phyloP scores from a whole-genome alignment of 345 rosid species.

The Bretschneidera sinensis region DNA sequence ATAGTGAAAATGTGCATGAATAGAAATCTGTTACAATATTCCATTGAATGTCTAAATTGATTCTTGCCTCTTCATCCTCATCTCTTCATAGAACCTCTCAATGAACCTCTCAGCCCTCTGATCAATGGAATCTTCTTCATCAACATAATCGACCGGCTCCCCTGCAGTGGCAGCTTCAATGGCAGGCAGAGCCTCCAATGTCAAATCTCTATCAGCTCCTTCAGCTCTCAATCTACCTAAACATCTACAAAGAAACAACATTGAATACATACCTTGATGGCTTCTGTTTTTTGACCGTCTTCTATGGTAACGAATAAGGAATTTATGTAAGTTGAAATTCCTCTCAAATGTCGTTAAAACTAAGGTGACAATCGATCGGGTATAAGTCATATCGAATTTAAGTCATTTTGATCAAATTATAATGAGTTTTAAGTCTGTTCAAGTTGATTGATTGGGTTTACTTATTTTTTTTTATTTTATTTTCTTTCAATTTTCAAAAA shows the following conservation, averaged over 20 bases:
- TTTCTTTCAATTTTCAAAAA: no score
- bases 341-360: no score
- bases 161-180: not conserved
- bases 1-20: no score
- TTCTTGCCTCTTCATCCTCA: conserved; percentile 56
- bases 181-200: conserved; percentile 25
- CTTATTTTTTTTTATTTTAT: no score
- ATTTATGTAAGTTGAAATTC: no score
- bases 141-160: conserved; percentile 21
- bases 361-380: no score
- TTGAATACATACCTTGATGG: conserved; percentile 9
- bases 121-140: conserved; percentile 49
- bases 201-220: conserved; percentile 15
- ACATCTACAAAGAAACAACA: conserved; percentile 38
- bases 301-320: conserved; percentile 11
- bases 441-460: no score
- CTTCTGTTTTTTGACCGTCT: conserved; percentile 9
- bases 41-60: conserved; percentile 13
- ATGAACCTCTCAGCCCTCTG: conserved; percentile 75
- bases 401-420: no score
- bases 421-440: no score
- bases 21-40: no score
- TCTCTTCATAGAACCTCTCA: conserved; percentile 50
- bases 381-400: no score
- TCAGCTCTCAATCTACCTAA: conserved; percentile 26